phyloP scores from a whole-genome alignment of 2,329 filamentous ascomycete species.

The Lithohypha guttulata region DNA sequence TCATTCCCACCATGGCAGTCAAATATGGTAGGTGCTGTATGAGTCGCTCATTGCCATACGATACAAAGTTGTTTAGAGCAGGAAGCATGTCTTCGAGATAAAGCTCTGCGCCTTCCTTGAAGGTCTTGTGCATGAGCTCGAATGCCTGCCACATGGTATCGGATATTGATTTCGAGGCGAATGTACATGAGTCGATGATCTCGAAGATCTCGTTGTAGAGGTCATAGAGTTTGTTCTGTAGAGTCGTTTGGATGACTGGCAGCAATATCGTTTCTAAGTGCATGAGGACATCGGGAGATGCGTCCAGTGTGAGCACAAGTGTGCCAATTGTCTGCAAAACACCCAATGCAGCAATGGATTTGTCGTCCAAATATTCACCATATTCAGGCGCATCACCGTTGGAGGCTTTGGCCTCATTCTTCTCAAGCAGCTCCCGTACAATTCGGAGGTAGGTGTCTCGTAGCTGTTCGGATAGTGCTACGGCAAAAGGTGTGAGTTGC shows the following conservation, averaged over 20 bases:
- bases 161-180: constrained; percentile 90
- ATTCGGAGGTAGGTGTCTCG: constrained; percentile 94
- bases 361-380: constrained; percentile 90
- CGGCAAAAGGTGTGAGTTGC: constrained; percentile 91
- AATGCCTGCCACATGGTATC: constrained; percentile 98
- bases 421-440: constrained; percentile 79
- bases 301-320: constrained; percentile 90
- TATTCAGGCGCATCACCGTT: constrained; percentile 64
- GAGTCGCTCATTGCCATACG: constrained; percentile 74
- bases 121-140: constrained; percentile 89
- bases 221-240: constrained; percentile 97
- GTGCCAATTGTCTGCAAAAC: constrained; percentile 97
- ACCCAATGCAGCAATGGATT: constrained; percentile 93
- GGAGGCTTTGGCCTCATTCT: constrained; percentile 57
- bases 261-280: constrained; percentile 94
- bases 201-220: constrained; percentile 98
- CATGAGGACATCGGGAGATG: constrained; percentile 85
- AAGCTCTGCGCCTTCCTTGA: constrained; percentile 92
- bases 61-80: constrained; percentile 93
- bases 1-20: constrained; percentile 83
- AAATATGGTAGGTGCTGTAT: constrained; percentile 77
- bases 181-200: constrained; percentile 98
- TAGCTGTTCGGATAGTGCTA: constrained; percentile 88
- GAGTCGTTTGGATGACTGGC: constrained; percentile 89
- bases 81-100: constrained; percentile 99